These are phyloP conservation scores for Pisolithus sp. DNA, from an alignment of 768 basidiomycete genomes.

Conservation along the genomic window DNA sequence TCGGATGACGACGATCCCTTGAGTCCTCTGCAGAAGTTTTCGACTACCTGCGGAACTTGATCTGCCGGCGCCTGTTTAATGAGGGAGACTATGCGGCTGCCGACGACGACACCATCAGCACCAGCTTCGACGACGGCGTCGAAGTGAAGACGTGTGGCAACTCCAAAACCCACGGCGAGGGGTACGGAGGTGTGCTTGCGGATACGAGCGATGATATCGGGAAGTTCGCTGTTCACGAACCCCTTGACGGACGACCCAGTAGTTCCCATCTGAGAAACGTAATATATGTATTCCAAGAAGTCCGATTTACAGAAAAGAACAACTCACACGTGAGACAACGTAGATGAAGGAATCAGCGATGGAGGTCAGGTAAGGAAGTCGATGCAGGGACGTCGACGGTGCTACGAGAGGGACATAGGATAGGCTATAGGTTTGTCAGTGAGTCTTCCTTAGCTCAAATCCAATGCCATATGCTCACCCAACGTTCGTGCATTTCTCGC, in stretches of 20 bases:
- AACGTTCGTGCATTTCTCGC: conserved; percentile 75
- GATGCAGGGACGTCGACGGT: conserved; percentile 81
- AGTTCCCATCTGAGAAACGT: conserved; percentile 77
- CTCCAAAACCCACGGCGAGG: conserved; percentile 94
- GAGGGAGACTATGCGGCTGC: conserved; percentile 75
- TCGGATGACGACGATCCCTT: conserved; percentile 26
- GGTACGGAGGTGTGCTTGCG: conserved; percentile 74
- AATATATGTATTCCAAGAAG: too few relatives aligned
- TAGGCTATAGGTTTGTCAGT: conserved; percentile 42
- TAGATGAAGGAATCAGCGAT: conserved; percentile 99
- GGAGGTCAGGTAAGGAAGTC: conserved; percentile 84
- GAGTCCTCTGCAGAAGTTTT: conserved; percentile 71
- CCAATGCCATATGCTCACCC: conserved; percentile 46
- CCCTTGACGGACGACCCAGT: conserved; percentile 83
- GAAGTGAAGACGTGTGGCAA: conserved; percentile 86
- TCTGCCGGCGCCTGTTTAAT: conserved; percentile 60
- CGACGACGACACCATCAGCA: conserved; percentile 95
- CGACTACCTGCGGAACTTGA: conserved; percentile 47
- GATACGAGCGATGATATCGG: conserved; percentile 79
- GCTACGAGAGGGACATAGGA: conserved; percentile 95
- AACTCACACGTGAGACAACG: conserved; percentile 84
- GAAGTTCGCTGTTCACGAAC: conserved; percentile 68
- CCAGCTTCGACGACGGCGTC: conserved; percentile 77
- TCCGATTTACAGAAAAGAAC: not conserved
- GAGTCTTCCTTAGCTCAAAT: not conserved